Conservation (phyloP, 805 yeast species). For the Cyberlindnera mycetangii region DNA sequence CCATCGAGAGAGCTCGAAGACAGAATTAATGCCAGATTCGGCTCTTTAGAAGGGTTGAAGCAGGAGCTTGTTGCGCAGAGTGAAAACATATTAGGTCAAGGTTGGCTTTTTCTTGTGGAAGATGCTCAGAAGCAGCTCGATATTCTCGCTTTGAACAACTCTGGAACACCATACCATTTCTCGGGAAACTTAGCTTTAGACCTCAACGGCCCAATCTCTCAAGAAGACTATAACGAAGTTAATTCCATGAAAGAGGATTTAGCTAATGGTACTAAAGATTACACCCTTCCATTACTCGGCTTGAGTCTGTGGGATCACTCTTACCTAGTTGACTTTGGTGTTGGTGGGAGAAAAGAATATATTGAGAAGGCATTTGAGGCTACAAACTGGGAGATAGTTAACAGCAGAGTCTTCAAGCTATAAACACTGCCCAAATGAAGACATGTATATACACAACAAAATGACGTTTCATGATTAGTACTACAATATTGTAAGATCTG, state of each 20-base stretch:
- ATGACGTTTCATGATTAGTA: constrained; percentile 6
- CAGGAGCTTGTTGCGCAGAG: constrained; percentile 14
- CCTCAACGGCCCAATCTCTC: constrained; percentile 66
- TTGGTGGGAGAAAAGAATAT: constrained; percentile 66
- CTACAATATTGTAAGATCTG: too few relatives aligned
- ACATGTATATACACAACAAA: not conserved
- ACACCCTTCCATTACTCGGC: constrained; percentile 70
- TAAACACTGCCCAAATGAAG: constrained; percentile 1
- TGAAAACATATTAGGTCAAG: constrained; percentile 48
- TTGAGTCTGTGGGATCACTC: constrained; percentile 89
- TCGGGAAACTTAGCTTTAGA: constrained; percentile 71
- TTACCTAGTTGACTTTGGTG: constrained; percentile 82
- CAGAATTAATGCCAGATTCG: constrained; percentile 37
- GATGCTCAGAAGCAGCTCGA: constrained; percentile 54
- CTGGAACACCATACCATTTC: constrained; percentile 74
- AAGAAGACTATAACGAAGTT: constrained; percentile 48
- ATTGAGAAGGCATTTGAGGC: constrained; percentile 73
- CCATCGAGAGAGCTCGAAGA: constrained; percentile 36
- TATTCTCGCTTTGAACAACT: constrained; percentile 58
- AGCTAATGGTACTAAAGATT: constrained; percentile 45
- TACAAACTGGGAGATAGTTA: constrained; percentile 80
- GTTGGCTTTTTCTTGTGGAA: constrained; percentile 76
- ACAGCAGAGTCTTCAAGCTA: constrained; percentile 36
- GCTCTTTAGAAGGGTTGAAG: constrained; percentile 26
- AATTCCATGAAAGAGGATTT: constrained; percentile 41